These are phyloP conservation scores for Jatropha multifida DNA, from an alignment of 441 rosid genomes.

Conservation along the genomic window DNA sequence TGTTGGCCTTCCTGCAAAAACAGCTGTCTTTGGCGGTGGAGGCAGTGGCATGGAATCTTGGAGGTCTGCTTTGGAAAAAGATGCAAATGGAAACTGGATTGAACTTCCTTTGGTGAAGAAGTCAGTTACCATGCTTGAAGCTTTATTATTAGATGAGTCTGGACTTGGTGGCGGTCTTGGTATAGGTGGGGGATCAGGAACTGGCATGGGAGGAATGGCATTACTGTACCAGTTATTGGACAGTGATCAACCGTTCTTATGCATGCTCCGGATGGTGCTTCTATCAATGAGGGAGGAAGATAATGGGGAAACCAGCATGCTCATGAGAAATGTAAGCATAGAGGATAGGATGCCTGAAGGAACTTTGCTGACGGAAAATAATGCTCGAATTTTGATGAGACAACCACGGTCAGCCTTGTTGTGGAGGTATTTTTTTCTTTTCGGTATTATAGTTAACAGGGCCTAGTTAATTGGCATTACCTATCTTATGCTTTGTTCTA, in stretches of 20 bases:
- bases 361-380: constrained; percentile 42
- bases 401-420: constrained; percentile 85
- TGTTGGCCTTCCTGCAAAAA: constrained; percentile 79
- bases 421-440: constrained; percentile 69
- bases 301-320: constrained; percentile 75
- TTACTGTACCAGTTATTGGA: constrained; percentile 94
- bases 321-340: constrained; percentile 61
- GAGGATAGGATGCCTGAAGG: constrained; percentile 56
- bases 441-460: too few relatives aligned
- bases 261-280: constrained; percentile 99
- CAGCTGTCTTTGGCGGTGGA: constrained; percentile 77
- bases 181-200: constrained; percentile 99
- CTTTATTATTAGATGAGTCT: constrained; percentile 90
- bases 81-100: constrained; percentile 94
- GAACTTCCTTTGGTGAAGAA: constrained; percentile 95
- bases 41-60: constrained; percentile 94
- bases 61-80: constrained; percentile 89
- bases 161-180: constrained; percentile 99
- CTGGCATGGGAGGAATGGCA: constrained; percentile 99
- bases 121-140: constrained; percentile 98
- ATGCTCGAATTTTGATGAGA: constrained; percentile 58
- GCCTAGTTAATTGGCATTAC: too few relatives aligned
- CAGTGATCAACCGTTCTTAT: constrained; percentile 99
- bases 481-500: too few relatives aligned
- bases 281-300: constrained; percentile 99